Evolutionary conservation across 345 rosid species (phyloP).

Genomic region (Salix exigua): DNA sequence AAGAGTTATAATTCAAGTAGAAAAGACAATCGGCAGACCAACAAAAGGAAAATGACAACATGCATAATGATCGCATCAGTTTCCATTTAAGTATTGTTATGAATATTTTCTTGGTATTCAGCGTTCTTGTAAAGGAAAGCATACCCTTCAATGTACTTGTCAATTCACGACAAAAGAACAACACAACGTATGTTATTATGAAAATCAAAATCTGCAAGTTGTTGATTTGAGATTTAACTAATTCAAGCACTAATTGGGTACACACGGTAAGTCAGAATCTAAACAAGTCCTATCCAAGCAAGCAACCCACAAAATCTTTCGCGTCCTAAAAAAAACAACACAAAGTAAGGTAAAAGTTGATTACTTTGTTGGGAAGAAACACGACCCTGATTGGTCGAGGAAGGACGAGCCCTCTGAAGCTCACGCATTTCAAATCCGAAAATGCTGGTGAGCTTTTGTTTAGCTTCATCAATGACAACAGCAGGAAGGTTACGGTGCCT

Average conservation of each 20-base stretch:
- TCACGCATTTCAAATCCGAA: conserved; percentile 81
- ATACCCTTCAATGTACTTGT: neutral
- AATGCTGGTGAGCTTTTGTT: conserved; percentile 49
- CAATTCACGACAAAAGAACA: neutral
- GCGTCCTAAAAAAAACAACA: neutral
- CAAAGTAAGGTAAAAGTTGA: neutral
- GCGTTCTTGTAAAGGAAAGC: neutral
- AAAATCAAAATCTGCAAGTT: neutral
- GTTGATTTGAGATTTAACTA: neutral
- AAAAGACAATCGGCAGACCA: conserved; percentile 2
- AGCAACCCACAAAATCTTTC: neutral
- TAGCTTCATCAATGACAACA: conserved; percentile 64
- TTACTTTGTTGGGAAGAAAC: conserved; percentile 53
- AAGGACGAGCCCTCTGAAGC: conserved; percentile 65
- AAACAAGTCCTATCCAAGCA: neutral
- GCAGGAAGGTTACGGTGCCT: conserved; percentile 61
- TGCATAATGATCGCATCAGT: neutral
- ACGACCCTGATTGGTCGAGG: conserved; percentile 46
- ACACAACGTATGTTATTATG: neutral
- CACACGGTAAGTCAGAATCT: neutral
- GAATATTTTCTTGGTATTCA: neutral
- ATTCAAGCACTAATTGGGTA: neutral
- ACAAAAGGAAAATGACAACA: neutral
- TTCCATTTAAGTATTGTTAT: neutral
- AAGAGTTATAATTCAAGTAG: neutral